phyloP scores from a whole-genome alignment of 108 stramenopile genomes.

The Fistulifera solaris region DNA sequence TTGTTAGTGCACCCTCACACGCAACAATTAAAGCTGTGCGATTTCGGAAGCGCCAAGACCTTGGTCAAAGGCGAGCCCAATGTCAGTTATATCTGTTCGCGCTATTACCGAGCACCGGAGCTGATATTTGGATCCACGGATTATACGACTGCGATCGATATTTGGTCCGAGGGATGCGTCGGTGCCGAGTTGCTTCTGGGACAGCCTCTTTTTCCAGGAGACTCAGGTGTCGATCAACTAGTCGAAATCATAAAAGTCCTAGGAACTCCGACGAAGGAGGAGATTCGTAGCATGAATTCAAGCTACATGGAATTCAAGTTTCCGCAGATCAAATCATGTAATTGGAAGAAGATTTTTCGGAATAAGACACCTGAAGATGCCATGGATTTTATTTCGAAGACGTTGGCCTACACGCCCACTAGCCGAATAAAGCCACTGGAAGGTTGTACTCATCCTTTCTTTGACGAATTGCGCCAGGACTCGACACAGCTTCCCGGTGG shows the following conservation, averaged over 20 bases:
- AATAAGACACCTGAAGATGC: constrained; percentile 88
- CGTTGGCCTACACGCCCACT: constrained; percentile 89
- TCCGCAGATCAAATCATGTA: constrained; percentile 96
- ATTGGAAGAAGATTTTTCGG: constrained; percentile 93
- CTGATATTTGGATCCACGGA: constrained; percentile 98
- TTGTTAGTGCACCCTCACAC: constrained; percentile 89
- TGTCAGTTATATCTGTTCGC: constrained; percentile 93
- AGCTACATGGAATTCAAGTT: constrained; percentile 99
- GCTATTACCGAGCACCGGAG: constrained; percentile 99
- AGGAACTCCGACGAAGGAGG: constrained; percentile 95
- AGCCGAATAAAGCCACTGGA: constrained; percentile 82
- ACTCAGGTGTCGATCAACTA: constrained; percentile 97
- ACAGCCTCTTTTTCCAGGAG: constrained; percentile 96
- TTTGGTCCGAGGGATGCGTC: constrained; percentile 91
- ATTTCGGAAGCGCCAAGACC: constrained; percentile 97
- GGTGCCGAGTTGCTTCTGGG: constrained; percentile 96
- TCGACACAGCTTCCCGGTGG: constrained; percentile 51
- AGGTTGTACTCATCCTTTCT: constrained; percentile 90
- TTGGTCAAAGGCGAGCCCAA: constrained; percentile 94
- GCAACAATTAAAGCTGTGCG: constrained; percentile 94
- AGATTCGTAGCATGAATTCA: constrained; percentile 94
- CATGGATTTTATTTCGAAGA: constrained; percentile 84
- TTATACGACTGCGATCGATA: constrained; percentile 95
- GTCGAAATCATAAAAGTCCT: constrained; percentile 99
- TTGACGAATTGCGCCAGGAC: constrained; percentile 87